phyloP scores from a whole-genome alignment of 768 basidiomycete species.

The Pleurotus cornucopiae region DNA sequence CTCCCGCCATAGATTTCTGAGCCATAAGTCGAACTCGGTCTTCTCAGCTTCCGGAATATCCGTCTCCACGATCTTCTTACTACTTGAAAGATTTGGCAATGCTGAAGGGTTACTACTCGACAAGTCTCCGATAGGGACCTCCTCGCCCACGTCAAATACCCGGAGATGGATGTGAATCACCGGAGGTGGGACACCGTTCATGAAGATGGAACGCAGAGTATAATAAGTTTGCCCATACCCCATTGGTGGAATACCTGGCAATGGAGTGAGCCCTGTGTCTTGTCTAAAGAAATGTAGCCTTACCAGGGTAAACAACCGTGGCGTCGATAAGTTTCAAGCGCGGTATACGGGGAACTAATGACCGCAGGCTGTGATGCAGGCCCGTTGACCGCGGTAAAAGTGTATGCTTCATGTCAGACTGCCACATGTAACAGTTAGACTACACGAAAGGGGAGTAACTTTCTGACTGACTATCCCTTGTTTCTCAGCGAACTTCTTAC shows the following conservation, averaged over 20 bases:
- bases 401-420: conserved; percentile 79
- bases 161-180: conserved; percentile 84
- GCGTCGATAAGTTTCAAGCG: conserved; percentile 83
- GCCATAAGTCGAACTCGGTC: conserved; percentile 75
- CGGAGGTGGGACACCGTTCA: conserved; percentile 77
- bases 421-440: background rate
- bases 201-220: conserved; percentile 85
- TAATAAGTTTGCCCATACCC: conserved; percentile 88
- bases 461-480: conserved; percentile 73
- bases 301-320: conserved; percentile 89
- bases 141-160: conserved; percentile 61
- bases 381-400: conserved; percentile 93
- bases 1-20: conserved; percentile 73
- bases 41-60: conserved; percentile 59
- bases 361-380: conserved; percentile 77
- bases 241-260: conserved; percentile 66
- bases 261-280: conserved; percentile 10
- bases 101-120: conserved; percentile 28
- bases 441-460: conserved; percentile 2
- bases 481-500: conserved; percentile 85
- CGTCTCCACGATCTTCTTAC: conserved; percentile 31
- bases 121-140: conserved; percentile 68
- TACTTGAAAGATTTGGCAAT: conserved; percentile 21
- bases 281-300: conserved; percentile 10
- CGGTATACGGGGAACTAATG: conserved; percentile 74